phyloP scores from a whole-genome alignment of 2,329 filamentous ascomycete genomes.

The Dothiorella sarmentorum region DNA sequence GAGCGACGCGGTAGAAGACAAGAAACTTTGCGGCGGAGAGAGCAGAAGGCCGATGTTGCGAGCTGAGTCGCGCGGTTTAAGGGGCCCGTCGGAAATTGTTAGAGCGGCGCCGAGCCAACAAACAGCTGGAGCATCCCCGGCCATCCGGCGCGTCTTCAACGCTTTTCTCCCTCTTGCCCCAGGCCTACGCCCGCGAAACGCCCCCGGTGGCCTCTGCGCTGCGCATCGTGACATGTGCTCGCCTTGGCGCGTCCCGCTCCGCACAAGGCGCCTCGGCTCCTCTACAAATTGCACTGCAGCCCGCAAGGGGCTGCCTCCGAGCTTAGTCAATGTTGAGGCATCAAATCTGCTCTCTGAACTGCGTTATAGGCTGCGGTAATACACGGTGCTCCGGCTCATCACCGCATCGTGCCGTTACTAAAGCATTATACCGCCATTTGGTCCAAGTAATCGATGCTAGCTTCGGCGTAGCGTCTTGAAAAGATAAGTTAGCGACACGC shows the following conservation, averaged over 20 bases:
- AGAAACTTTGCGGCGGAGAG: conserved; percentile 9
- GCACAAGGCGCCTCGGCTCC: not conserved
- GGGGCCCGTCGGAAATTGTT: conserved; percentile 12
- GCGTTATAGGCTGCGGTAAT: too few relatives aligned
- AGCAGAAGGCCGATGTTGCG: conserved; percentile 6
- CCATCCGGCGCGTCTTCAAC: conserved; percentile 12
- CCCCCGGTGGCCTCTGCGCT: conserved; percentile 3
- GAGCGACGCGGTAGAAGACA: conserved; percentile 3
- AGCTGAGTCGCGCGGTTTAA: conserved; percentile 18
- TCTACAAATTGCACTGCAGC: not conserved
- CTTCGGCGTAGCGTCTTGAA: too few relatives aligned
- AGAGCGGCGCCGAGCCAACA: conserved; percentile 15
- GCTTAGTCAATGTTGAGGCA: too few relatives aligned
- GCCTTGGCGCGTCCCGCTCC: not conserved
- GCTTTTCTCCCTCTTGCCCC: conserved; percentile 5
- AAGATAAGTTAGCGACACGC: not conserved
- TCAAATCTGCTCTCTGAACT: too few relatives aligned
- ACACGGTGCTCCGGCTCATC: too few relatives aligned
- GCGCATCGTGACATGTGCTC: conserved; percentile 9
- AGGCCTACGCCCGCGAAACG: not conserved
- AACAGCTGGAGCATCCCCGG: conserved; percentile 6
- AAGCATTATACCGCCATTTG: too few relatives aligned
- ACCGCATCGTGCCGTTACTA: too few relatives aligned
- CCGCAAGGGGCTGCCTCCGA: not conserved
- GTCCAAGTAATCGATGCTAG: too few relatives aligned